These are phyloP conservation scores for Irpex sp. DNA, from an alignment of 1,284 basidiomycete genomes.

Conservation along the genomic window DNA sequence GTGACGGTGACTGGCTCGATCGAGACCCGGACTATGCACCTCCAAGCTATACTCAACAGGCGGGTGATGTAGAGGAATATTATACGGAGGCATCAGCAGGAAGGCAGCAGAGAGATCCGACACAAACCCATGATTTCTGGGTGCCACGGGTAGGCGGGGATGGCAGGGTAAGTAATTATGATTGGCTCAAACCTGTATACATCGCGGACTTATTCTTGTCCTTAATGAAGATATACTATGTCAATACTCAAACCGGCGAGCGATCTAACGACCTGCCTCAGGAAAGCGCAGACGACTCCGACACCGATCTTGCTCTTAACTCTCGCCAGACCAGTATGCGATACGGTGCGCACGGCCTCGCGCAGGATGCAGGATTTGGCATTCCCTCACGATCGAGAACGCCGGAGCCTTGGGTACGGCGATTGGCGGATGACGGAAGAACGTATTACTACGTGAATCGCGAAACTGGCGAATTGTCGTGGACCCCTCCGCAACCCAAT, in stretches of 20 bases:
- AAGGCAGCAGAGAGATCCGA: slow-evolving; percentile 18
- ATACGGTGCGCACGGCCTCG: slow-evolving; percentile 7
- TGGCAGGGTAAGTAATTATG: slow-evolving; percentile 55
- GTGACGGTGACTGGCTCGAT: slow-evolving; percentile 28
- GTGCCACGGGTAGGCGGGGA: slow-evolving; percentile 70
- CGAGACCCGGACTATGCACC: slow-evolving; percentile 19
- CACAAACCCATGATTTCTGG: slow-evolving; percentile 72
- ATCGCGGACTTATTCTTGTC: slow-evolving; percentile 4
- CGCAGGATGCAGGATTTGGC: slow-evolving; percentile 50
- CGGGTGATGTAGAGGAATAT: not conserved
- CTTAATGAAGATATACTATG: slow-evolving; percentile 80
- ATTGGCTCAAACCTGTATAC: not conserved
- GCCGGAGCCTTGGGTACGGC: slow-evolving; percentile 77
- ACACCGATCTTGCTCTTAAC: slow-evolving; percentile 22
- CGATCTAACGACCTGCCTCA: slow-evolving; percentile 83
- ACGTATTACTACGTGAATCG: slow-evolving; percentile 81
- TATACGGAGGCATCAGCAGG: not conserved
- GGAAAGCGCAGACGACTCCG: slow-evolving; percentile 58
- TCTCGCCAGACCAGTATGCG: not conserved
- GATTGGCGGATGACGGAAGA: slow-evolving; percentile 81
- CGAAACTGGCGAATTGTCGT: slow-evolving; percentile 62
- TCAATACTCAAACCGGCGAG: slow-evolving; percentile 89
- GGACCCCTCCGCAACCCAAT: slow-evolving; percentile 52
- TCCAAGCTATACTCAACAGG: not conserved
- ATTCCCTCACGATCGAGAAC: slow-evolving; percentile 53